A percentile compares a stretch with the other conserved stretches of the same genome.
These are phyloP conservation scores for Hamigera avellanea DNA, from an alignment of 495 filamentous ascomycete species.

Conservation along the genomic window DNA sequence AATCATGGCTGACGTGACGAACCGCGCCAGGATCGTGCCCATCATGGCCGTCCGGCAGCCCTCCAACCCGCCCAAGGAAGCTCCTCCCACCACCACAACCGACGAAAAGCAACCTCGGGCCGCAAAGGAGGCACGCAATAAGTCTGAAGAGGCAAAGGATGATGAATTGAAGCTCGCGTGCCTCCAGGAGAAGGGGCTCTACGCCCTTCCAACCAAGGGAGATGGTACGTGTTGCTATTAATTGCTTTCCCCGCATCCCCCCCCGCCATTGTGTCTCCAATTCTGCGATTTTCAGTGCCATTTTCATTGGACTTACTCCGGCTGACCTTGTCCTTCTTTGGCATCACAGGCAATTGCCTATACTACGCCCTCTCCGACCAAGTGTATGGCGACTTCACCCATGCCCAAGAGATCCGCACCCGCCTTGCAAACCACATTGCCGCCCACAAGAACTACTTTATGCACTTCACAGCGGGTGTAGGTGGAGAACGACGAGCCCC, in stretches of 20 bases:
- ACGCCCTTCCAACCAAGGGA: slow-evolving; percentile 33
- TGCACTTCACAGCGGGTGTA: slow-evolving; percentile 50
- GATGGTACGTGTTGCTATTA: slow-evolving; percentile 21
- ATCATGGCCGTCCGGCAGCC: slow-evolving; percentile 26
- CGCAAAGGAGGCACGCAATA: background rate
- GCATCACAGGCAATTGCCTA: slow-evolving; percentile 53
- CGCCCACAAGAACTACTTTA: slow-evolving; percentile 49
- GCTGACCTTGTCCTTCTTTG: too few relatives aligned
- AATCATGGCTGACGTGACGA: slow-evolving; percentile 31
- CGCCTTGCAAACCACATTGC: slow-evolving; percentile 53
- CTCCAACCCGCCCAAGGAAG: slow-evolving; percentile 9
- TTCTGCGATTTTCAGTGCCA: background rate
- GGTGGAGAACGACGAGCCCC: slow-evolving; percentile 53
- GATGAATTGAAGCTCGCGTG: slow-evolving; percentile 22
- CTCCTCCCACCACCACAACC: background rate
- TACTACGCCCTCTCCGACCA: slow-evolving; percentile 72
- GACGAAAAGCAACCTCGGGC: background rate
- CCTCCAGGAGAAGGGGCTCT: slow-evolving; percentile 26
- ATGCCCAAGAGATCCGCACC: slow-evolving; percentile 47
- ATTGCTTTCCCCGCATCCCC: too few relatives aligned
- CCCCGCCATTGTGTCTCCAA: slow-evolving; percentile 1
- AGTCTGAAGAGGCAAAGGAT: slow-evolving; percentile 1
- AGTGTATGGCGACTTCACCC: slow-evolving; percentile 50
- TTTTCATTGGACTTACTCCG: too few relatives aligned
- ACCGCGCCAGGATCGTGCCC: slow-evolving; percentile 39